Evolutionary conservation across 108 stramenopile species (phyloP), one percentile per base, ranked within the genome.

Genomic region (Nannochloropsis gaditana): DNA sequence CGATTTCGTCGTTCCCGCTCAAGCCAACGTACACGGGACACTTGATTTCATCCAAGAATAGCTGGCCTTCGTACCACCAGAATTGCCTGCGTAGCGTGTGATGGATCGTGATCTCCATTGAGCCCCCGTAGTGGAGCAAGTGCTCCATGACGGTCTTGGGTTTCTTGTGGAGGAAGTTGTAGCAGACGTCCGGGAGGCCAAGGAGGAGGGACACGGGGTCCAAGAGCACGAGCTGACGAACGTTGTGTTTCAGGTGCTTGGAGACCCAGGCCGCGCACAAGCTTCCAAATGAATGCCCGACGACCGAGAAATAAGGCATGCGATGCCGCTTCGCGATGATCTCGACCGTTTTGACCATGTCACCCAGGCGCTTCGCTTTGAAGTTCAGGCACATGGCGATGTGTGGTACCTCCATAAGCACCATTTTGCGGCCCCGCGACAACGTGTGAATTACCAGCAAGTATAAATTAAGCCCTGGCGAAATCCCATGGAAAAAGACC

Each of bases 401-500:
- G 42, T 41, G 82, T 5, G 81, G 82, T 31, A 86, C 42, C 43
- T 86, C 86, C n/a, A 86, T 43, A 19, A 86, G 21, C 11, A 86
- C 21, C 21, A 86, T 41, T 41, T 81, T 84, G 19, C 86, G 83
- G 11, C 42, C 21, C 31, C 43, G 11, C 4, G 21, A 73, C n/a
- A 86, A 84, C 19, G 15, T 42, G n/a, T 80, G 44, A 45, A 86
- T 45, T 44, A 86, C 21, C 5, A 83, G 81, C 21, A 43, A 43
- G 59, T 86, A 84, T 9, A 84, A 31, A 43, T 45, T 47, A 82
- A 81, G 44, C 21, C 86, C 86, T 17, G 86, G 21, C 19, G 43
- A 42, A 83, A 86, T 86, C 10, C 86, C 86, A 82, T 86, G 86
- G 19, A 80, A 83, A 83, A 86, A 80, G 11, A 86, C n/a, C 42